Conservation (phyloP, 176 grass and related monocot species). For the Musa schizocarpa region DNA sequence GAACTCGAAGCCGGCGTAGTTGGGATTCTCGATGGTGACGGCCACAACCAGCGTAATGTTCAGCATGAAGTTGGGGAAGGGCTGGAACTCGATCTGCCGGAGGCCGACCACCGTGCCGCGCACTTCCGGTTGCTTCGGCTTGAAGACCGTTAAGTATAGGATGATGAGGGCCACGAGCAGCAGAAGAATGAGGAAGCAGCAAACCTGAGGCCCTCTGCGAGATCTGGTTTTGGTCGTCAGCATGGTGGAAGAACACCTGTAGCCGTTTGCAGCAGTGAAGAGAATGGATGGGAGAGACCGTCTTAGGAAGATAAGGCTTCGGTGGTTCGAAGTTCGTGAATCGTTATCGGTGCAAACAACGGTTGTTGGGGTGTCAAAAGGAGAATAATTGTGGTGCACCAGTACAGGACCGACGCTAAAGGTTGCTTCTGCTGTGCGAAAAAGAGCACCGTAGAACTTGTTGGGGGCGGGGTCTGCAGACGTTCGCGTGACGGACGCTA, state of each 20-base stretch:
- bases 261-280: background rate
- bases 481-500: too few relatives aligned
- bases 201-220: background rate
- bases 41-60: slow-evolving; percentile 27
- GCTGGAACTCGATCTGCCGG: slow-evolving; percentile 22
- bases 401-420: too few relatives aligned
- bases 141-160: slow-evolving; percentile 51
- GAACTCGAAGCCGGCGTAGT: slow-evolving; percentile 49
- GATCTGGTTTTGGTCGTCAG: too few relatives aligned
- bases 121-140: slow-evolving; percentile 35
- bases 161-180: slow-evolving; percentile 29
- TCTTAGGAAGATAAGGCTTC: background rate
- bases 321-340: background rate
- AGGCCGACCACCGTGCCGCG: slow-evolving; percentile 33
- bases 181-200: slow-evolving; percentile 11
- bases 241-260: too few relatives aligned
- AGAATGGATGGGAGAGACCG: background rate
- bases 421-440: too few relatives aligned
- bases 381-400: too few relatives aligned
- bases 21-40: slow-evolving; percentile 52
- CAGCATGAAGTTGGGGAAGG: slow-evolving; percentile 18
- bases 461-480: too few relatives aligned
- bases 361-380: background rate
- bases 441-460: too few relatives aligned
- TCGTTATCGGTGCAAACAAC: background rate